Conservation (phyloP, 345 rosid genomes). For the Arabis alpina region DNA sequence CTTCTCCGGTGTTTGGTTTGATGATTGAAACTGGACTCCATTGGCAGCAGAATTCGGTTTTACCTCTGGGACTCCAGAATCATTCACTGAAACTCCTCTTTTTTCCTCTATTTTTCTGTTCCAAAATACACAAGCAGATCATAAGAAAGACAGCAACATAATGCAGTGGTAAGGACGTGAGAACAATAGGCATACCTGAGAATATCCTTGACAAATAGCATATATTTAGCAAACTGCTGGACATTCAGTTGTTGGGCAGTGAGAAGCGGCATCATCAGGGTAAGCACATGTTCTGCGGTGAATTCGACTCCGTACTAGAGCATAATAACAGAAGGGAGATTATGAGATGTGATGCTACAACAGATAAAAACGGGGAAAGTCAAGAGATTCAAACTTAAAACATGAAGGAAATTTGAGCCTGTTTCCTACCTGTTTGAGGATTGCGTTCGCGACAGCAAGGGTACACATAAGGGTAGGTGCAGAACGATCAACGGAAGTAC, state of each 20-base stretch:
- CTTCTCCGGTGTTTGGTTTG: conserved; percentile 49
- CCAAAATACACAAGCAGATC: conserved; percentile 15
- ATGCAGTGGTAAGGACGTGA: background rate
- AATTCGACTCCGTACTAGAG: conserved; percentile 89
- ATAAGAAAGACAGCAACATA: conserved; percentile 8
- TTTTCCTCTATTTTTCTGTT: conserved; percentile 87
- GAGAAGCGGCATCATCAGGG: conserved; percentile 83
- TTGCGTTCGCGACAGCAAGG: conserved; percentile 88
- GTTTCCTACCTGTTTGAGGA: conserved; percentile 71
- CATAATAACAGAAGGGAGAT: conserved; percentile 30
- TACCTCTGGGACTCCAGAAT: conserved; percentile 61
- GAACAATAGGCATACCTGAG: conserved; percentile 60
- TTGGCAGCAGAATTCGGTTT: conserved; percentile 49
- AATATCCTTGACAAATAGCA: conserved; percentile 88
- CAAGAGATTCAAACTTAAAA: background rate
- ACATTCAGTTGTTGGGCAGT: conserved; percentile 88
- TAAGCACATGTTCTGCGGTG: conserved; percentile 85
- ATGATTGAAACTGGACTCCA: conserved; percentile 58
- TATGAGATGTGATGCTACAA: conserved; percentile 17
- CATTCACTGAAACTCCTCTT: conserved; percentile 72
- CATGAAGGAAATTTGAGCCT: background rate
- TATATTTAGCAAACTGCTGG: conserved; percentile 94
- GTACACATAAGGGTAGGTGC: conserved; percentile 98
- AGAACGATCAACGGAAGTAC: conserved; percentile 94
- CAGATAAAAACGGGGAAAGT: conserved; percentile 1